Percentiles rank a stretch among this genome's conserved stretches.
These are phyloP conservation scores for Hygrophoropsis aurantiaca DNA, from an alignment of 768 basidiomycete species.

Conservation along the genomic window DNA sequence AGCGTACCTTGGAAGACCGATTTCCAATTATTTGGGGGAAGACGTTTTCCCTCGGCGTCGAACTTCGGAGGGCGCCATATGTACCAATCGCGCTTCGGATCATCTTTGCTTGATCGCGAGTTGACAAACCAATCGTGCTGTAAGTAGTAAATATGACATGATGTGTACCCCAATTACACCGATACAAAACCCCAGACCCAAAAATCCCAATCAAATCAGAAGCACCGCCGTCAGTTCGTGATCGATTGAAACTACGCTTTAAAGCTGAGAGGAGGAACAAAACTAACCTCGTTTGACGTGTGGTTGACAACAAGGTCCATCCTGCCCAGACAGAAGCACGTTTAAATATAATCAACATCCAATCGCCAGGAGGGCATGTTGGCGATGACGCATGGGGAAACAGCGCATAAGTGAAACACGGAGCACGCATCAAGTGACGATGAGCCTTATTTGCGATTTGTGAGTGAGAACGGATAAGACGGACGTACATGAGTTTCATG, in stretches of 20 bases:
- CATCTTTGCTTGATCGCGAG: conserved; percentile 48
- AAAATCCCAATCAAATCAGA: too few species aligned
- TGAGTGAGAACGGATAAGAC: conserved; percentile 9
- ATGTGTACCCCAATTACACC: too few species aligned
- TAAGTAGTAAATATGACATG: background rate
- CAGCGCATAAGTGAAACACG: background rate
- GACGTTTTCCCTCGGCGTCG: conserved; percentile 50
- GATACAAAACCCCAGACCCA: too few species aligned
- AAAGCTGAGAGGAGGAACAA: background rate
- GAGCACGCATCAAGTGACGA: background rate
- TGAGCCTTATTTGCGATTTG: conserved; percentile 7
- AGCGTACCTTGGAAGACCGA: conserved; percentile 59
- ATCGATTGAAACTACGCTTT: too few species aligned
- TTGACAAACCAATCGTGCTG: conserved; percentile 74
- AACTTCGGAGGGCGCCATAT: conserved; percentile 65
- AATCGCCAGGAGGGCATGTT: too few species aligned
- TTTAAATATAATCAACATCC: too few species aligned
- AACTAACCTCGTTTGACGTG: conserved; percentile 58
- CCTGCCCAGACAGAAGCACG: conserved; percentile 43
- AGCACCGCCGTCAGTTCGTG: too few species aligned
- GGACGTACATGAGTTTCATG: conserved; percentile 66
- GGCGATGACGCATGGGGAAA: too few species aligned
- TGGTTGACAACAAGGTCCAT: conserved; percentile 82
- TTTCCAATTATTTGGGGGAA: conserved; percentile 75
- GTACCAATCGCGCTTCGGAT: conserved; percentile 75